These are phyloP conservation scores for Chaetoceros muelleri DNA, from an alignment of 108 stramenopile species.

Conservation along the genomic window DNA sequence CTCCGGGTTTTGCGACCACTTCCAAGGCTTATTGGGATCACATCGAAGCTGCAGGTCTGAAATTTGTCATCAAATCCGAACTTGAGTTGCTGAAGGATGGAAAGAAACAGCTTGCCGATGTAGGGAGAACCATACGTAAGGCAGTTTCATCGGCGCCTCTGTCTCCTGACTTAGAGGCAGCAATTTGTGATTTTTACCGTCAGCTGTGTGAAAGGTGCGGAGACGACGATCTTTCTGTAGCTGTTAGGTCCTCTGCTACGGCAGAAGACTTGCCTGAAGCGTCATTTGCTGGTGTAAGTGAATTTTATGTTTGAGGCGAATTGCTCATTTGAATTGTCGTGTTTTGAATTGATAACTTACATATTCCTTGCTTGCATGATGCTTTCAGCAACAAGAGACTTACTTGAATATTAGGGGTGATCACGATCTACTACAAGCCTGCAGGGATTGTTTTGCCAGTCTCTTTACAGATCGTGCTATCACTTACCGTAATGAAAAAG, in stretches of 20 bases:
- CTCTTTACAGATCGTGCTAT: conserved; percentile 31
- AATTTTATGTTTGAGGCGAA: conserved; percentile 27
- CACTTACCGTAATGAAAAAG: conserved; percentile 27
- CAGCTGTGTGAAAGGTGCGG: background rate
- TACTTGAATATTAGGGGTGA: conserved; percentile 3
- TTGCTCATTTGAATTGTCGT: conserved; percentile 10
- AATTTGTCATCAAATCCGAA: conserved; percentile 4
- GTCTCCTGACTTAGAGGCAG: conserved; percentile 2
- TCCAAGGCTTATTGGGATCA: conserved; percentile 12
- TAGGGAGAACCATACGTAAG: conserved; percentile 7
- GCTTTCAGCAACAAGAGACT: background rate
- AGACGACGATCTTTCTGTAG: conserved; percentile 13
- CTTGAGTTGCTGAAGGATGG: background rate
- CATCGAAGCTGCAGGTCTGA: conserved; percentile 11
- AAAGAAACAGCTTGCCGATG: conserved; percentile 7
- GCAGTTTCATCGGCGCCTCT: conserved; percentile 8
- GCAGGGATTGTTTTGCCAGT: conserved; percentile 8
- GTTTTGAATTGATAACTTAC: conserved; percentile 17
- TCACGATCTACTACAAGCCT: background rate
- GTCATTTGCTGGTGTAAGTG: conserved; percentile 34
- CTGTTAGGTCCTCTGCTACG: conserved; percentile 30
- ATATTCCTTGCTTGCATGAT: conserved; percentile 13
- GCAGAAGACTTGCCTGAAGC: conserved; percentile 36
- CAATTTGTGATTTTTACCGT: conserved; percentile 4
- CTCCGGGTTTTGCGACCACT: conserved; percentile 10